phyloP scores from a whole-genome alignment of 2,329 filamentous ascomycete species.

The Pezicula neosporulosa region DNA sequence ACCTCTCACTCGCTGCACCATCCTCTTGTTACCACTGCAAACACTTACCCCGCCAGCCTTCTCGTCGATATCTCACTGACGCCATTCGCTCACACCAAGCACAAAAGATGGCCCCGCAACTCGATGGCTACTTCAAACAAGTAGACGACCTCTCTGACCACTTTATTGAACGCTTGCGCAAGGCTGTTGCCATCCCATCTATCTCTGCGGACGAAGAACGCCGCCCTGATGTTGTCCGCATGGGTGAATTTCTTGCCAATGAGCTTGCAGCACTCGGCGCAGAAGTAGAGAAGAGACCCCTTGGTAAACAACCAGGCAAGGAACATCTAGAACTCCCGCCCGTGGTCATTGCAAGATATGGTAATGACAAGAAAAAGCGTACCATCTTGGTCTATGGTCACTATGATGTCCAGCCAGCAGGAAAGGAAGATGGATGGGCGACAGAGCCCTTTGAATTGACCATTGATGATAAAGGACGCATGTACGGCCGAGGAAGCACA shows the following conservation, averaged over 20 bases:
- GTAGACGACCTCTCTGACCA: constrained; percentile 74
- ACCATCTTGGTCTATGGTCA: constrained; percentile 97
- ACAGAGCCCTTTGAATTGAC: constrained; percentile 90
- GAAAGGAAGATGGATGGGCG: constrained; percentile 91
- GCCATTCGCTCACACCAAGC: constrained; percentile 47
- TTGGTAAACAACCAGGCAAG: constrained; percentile 90
- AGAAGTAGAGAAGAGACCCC: constrained; percentile 77
- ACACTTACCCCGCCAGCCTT: too few relatives aligned
- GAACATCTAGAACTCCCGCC: constrained; percentile 90
- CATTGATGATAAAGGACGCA: constrained; percentile 85
- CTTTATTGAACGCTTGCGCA: constrained; percentile 86
- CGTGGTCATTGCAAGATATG: constrained; percentile 88
- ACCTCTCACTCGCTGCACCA: too few relatives aligned
- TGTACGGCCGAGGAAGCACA: constrained; percentile 93
- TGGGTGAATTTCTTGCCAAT: constrained; percentile 85
- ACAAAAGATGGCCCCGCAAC: constrained; percentile 76
- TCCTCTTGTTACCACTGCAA: too few relatives aligned
- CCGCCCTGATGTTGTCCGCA: constrained; percentile 89
- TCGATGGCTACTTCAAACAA: constrained; percentile 91
- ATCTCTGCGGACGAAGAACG: constrained; percentile 88
- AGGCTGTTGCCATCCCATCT: constrained; percentile 94
- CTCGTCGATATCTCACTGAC: constrained; percentile 22
- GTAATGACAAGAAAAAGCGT: constrained; percentile 85
- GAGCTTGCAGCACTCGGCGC: constrained; percentile 85
- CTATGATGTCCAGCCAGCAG: constrained; percentile 96